phyloP scores from a whole-genome alignment of 225 moss, liverwort and hornwort species.

The Thuidium tamariscinum region DNA sequence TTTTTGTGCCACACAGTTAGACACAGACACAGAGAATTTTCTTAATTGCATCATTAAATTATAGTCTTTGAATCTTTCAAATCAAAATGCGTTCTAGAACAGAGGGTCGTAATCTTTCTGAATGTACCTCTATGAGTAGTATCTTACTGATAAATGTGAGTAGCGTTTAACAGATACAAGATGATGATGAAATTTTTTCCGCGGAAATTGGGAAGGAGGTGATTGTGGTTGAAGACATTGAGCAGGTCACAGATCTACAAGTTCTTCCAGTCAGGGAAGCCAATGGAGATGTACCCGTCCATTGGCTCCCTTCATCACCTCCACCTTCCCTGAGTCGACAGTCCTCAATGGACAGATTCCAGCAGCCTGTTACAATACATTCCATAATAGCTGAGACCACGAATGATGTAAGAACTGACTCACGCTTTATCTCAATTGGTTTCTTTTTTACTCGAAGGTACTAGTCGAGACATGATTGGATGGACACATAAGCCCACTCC shows the following conservation, averaged over 20 bases:
- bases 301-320: constrained; percentile 21
- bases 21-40: neutral
- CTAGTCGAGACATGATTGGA: neutral
- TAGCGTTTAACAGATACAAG: constrained; percentile 26
- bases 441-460: neutral
- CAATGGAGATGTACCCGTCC: constrained; percentile 6
- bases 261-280: constrained; percentile 3
- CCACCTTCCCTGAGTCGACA: constrained; percentile 22
- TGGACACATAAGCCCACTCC: neutral
- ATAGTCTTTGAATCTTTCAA: neutral
- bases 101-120: neutral
- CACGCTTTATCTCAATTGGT: neutral
- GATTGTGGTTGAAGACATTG: constrained; percentile 25
- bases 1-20: neutral
- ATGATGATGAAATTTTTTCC: constrained; percentile 31
- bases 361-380: constrained; percentile 35
- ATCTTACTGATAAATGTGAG: neutral
- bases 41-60: neutral
- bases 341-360: constrained; percentile 32
- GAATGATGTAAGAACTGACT: constrained; percentile 34
- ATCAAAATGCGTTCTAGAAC: neutral
- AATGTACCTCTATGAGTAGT: neutral
- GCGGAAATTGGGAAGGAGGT: constrained; percentile 28
- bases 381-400: constrained; percentile 35
- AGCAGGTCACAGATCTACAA: constrained; percentile 8